phyloP scores from a whole-genome alignment of 257 asterid genomes.

The Vinca minor region DNA sequence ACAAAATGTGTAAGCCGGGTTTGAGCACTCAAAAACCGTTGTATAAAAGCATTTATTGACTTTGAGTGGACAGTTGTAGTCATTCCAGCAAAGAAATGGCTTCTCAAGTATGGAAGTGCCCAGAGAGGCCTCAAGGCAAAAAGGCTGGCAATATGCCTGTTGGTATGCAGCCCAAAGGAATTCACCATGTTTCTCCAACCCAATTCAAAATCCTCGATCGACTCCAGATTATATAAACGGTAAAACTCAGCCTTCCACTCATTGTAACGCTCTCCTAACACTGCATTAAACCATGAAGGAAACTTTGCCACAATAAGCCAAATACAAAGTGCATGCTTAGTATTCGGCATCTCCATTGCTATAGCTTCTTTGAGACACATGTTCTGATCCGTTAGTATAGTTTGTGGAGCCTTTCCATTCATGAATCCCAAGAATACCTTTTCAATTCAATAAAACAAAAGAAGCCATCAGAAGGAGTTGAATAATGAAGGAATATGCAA shows the following conservation, averaged over 20 bases:
- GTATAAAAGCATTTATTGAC: constrained; percentile 87
- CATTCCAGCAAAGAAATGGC: constrained; percentile 94
- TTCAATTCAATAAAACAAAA: constrained; percentile 18
- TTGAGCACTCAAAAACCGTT: constrained; percentile 91
- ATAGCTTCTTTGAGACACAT: constrained; percentile 91
- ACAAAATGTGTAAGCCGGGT: constrained; percentile 87
- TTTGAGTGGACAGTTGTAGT: constrained; percentile 72
- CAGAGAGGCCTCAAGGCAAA: constrained; percentile 69
- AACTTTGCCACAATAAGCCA: constrained; percentile 88
- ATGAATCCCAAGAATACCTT: constrained; percentile 81
- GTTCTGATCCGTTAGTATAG: constrained; percentile 85
- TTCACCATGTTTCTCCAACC: constrained; percentile 96
- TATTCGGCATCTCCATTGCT: constrained; percentile 70
- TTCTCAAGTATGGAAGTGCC: constrained; percentile 92
- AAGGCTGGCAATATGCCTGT: constrained; percentile 75
- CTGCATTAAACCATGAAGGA: constrained; percentile 97
- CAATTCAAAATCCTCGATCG: constrained; percentile 71
- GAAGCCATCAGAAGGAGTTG: constrained; percentile 9
- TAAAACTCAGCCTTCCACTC: constrained; percentile 92
- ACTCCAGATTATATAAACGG: constrained; percentile 74
- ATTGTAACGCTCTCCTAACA: constrained; percentile 83
- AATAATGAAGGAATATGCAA: background rate
- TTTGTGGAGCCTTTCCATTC: constrained; percentile 93
- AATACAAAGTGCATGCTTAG: constrained; percentile 93
- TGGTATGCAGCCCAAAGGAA: constrained; percentile 72